Evolutionary conservation across 2,329 filamentous ascomycete species (phyloP).

Genomic region (Fusarium siculi): DNA sequence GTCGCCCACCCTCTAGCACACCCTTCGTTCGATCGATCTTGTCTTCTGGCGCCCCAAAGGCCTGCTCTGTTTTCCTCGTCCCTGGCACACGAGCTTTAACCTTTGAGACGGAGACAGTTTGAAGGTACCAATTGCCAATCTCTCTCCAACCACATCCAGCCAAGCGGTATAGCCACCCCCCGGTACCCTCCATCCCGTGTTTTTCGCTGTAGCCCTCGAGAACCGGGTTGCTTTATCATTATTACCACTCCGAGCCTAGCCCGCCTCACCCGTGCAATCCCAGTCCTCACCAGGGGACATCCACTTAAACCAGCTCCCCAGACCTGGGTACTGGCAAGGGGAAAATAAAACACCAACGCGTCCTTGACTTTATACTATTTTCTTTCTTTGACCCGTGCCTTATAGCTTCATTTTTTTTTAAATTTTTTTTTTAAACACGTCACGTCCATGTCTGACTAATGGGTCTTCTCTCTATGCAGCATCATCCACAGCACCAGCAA

Average conservation of each 20-base stretch:
- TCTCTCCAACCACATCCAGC: conserved; percentile 33
- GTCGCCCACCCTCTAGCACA: conserved; percentile 43
- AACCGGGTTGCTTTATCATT: conserved; percentile 53
- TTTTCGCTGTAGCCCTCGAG: conserved; percentile 45
- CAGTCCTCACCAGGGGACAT: conserved; percentile 57
- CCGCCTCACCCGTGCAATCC: conserved; percentile 62
- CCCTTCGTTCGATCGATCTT: conserved; percentile 46
- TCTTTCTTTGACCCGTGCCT: conserved; percentile 47
- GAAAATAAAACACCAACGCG: conserved; percentile 63
- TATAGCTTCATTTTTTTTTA: conserved; percentile 46
- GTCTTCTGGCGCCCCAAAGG: conserved; percentile 41
- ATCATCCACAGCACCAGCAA: conserved; percentile 78
- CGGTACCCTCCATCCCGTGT: conserved; percentile 34
- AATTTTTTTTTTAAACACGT: conserved; percentile 36
- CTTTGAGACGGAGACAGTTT: conserved; percentile 28
- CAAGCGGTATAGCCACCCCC: conserved; percentile 48
- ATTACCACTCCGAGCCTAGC: conserved; percentile 57
- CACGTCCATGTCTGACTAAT: conserved; percentile 62
- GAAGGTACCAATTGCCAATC: conserved; percentile 25
- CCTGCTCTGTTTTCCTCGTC: conserved; percentile 36
- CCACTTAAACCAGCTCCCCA: conserved; percentile 54
- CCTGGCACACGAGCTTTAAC: conserved; percentile 36
- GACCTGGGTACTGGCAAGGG: conserved; percentile 59
- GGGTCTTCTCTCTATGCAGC: conserved; percentile 73
- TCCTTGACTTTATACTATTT: conserved; percentile 55